Base-by-base conservation (phyloP, 305 asterid species). In the Ilex paraguariensis region DNA sequence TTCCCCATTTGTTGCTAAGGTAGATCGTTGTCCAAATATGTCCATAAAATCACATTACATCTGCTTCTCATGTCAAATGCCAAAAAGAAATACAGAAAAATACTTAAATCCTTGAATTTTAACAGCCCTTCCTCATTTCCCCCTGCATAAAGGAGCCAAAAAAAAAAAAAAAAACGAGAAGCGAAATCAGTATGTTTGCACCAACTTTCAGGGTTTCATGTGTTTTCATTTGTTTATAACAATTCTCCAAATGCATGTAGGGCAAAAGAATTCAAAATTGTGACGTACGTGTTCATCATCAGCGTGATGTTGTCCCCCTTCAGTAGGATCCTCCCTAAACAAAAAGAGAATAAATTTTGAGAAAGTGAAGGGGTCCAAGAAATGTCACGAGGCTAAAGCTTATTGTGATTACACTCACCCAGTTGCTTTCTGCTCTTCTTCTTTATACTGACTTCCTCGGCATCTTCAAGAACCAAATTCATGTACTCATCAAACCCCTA, bases 401-500 rank as follows among this genome's bases (percentile, higher is more conserved):
- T 36, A 36, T 36, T 2, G 6, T 36, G 9, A 36, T 36, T 36
- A 12, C 28, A 67, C 82, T 36, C 15, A 81, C 90, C 91, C 48
- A 80, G 66, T 66, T 82, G 85, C 77, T 85, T 85, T 52, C 85
- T 70, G 77, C 61, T 82, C 52, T 84, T 91, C 86, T 86, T 91
- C 86, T 91, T 88, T 53, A 84, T 49, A 59, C 67, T 79, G 67
- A 88, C 95, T 85, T 88, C 95, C 77, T 88, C 95, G n/a, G 94
- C 95, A 15, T 86, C 95, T 53, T 88, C 96, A 67, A 91, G 49
- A 45, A 88, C 98, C 86, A 88, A 74, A 67, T 91, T 86, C 96
- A 91, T 88, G 83, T 88, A 91, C 76, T 91, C 98, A 66, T 91
- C 98, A 32, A 91, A 91, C 30, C 95, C 97, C 87, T 83, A 62